phyloP scores from a whole-genome alignment of 768 basidiomycete genomes.

The Termitomyces eurrhizus region DNA sequence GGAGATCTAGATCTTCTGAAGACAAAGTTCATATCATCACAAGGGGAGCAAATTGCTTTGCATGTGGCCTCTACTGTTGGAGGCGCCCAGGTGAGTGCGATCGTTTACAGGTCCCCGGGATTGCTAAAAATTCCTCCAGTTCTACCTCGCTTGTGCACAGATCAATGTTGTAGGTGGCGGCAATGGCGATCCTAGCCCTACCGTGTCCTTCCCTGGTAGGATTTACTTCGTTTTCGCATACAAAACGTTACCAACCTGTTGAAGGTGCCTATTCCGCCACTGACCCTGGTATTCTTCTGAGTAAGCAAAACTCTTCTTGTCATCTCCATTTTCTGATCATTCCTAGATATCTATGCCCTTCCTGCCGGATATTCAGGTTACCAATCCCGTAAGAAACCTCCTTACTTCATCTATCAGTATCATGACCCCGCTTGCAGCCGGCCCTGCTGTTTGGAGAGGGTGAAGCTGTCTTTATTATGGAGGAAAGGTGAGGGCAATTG shows the following conservation, averaged over 20 bases:
- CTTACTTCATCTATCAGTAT: not conserved
- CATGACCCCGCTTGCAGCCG: conserved; percentile 17
- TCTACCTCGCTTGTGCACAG: conserved; percentile 35
- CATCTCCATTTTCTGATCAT: not conserved
- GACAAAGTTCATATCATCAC: not conserved
- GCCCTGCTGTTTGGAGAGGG: conserved; percentile 28
- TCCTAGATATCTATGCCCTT: conserved; percentile 25
- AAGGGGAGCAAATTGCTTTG: conserved; percentile 33
- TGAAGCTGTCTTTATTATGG: conserved; percentile 8
- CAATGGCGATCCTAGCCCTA: conserved; percentile 25
- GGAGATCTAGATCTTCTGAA: not conserved
- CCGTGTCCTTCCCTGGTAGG: conserved; percentile 31
- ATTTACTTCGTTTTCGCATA: not conserved
- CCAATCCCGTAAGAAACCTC: conserved; percentile 25
- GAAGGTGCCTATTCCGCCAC: conserved; percentile 27
- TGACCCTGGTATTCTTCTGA: conserved; percentile 31
- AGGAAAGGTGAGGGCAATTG: not conserved
- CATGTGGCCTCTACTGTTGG: conserved; percentile 24
- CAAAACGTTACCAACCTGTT: not conserved
- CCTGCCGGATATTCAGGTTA: conserved; percentile 28
- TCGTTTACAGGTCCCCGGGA: not conserved
- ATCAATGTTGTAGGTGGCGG: conserved; percentile 32
- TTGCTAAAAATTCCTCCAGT: conserved; percentile 15
- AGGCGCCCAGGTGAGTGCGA: conserved; percentile 24
- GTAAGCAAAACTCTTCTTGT: conserved; percentile 14